phyloP scores from a whole-genome alignment of 1,139 yeast species.

The Kluyveromyces marxianus region DNA sequence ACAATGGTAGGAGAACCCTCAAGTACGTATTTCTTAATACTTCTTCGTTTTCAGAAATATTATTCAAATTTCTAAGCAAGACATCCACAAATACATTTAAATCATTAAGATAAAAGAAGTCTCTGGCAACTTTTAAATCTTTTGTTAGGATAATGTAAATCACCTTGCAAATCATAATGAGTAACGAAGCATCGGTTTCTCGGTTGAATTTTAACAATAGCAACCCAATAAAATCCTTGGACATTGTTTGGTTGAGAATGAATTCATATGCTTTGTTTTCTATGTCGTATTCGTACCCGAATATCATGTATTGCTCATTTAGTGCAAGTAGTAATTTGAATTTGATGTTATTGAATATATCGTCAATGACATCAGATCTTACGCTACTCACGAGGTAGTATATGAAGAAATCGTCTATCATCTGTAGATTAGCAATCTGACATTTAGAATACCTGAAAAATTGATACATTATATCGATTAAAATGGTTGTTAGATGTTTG shows the following conservation, averaged over 20 bases:
- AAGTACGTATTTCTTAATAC: conserved; percentile 66
- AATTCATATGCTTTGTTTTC: conserved; percentile 46
- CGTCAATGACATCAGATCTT: conserved; percentile 45
- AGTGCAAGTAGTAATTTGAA: conserved; percentile 67
- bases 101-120: conserved; percentile 72
- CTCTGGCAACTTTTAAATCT: conserved; percentile 47
- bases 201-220: conserved; percentile 65
- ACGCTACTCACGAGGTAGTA: conserved; percentile 36
- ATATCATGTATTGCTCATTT: conserved; percentile 80
- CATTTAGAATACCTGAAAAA: conserved; percentile 45
- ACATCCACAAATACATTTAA: conserved; percentile 81
- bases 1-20: conserved; percentile 65
- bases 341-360: conserved; percentile 59
- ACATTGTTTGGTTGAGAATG: conserved; percentile 32
- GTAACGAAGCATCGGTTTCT: conserved; percentile 58
- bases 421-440: conserved; percentile 36
- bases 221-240: conserved; percentile 46
- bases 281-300: conserved; percentile 35
- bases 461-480: conserved; percentile 47
- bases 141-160: conserved; percentile 69
- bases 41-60: conserved; percentile 55
- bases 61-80: conserved; percentile 67
- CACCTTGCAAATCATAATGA: conserved; percentile 71
- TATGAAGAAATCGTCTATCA: conserved; percentile 47
- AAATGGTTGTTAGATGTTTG: conserved; percentile 36